These are phyloP conservation scores for Penicillium janthinellum DNA, from an alignment of 2,329 filamentous ascomycete genomes.

Conservation along the genomic window DNA sequence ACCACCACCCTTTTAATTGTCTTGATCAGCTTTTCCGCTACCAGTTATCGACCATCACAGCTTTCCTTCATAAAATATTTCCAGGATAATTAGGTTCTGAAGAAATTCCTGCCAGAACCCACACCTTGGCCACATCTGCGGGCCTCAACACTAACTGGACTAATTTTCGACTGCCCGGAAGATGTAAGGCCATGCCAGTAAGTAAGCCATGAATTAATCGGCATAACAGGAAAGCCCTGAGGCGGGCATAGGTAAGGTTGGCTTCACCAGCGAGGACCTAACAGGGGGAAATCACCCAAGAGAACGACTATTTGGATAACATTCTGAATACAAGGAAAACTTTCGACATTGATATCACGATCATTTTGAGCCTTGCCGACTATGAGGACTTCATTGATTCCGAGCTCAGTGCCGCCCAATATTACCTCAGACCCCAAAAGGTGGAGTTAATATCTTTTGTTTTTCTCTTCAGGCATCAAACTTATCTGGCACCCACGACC, in stretches of 20 bases:
- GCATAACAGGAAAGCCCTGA: too few species aligned
- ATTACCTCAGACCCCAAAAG: slow-evolving; percentile 9
- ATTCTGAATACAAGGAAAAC: neutral
- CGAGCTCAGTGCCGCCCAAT: slow-evolving; percentile 1
- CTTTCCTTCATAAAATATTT: neutral
- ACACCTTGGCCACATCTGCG: neutral
- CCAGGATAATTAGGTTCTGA: neutral
- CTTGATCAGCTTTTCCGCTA: neutral
- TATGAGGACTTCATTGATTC: neutral
- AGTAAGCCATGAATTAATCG: neutral
- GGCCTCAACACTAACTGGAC: neutral
- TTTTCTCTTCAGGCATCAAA: neutral
- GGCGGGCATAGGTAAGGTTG: too few species aligned
- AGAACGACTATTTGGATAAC: neutral
- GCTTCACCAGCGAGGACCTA: too few species aligned
- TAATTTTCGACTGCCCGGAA: neutral
- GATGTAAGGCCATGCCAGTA: neutral
- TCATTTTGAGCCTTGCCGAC: neutral
- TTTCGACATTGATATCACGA: neutral
- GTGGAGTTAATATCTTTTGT: slow-evolving; percentile 7
- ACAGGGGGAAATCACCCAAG: neutral
- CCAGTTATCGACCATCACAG: too few species aligned
- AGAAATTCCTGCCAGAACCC: neutral
- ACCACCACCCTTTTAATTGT: too few species aligned
- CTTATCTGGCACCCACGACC: slow-evolving; percentile 4